Base-by-base conservation (phyloP, 305 asterid genomes). In the Withania somnifera region DNA sequence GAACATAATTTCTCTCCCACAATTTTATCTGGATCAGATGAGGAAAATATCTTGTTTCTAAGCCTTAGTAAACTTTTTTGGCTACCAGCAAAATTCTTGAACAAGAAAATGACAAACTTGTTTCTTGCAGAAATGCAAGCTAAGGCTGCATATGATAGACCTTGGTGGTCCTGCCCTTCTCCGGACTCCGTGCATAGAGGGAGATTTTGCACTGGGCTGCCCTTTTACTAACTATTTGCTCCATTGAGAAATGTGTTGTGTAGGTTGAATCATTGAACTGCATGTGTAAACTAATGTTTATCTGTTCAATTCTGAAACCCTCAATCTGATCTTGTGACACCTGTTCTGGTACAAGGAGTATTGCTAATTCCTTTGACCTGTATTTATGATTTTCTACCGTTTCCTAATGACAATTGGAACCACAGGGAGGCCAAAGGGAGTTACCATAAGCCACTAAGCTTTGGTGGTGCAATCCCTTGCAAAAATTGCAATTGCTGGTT, bases 401-500 rank as follows among this genome's bases (percentile, higher is more conserved):
- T 69, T 76, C 75, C 45, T 75, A 84, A 81, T 86, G 76, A 53
- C 40, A 26, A 68, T 64, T 92, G 98, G 99, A 81, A 92, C 98
- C 20, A 94, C 99, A 4, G 99, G 99, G 78, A 92, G 84, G 91
- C 99, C 98, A 17, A 94, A 94, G 86, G 99, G 97, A 69, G 99
- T 91, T 77, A 85, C 88, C 52, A 78, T 94, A 84, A 92, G 92
- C 87, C 99, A 95, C 63, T 89, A 88, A 8, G 93, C 99, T 77
- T 67, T 95, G 85, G 75, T 95, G 15, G 85, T 94, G 57, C 99
- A 95, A 84, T 92, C 99, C 78, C 96, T 95, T 2, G 97, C 99
- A 17, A 95, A 95, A 86, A 86, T 95, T 67, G 96, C 97, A 15
- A 86, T 87, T 47, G 95, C 93, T 86, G 91, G 91, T 57, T 95